Percentiles rank a stretch among this genome's conserved stretches.
These are phyloP conservation scores for Cladophialophora yegresii DNA, from an alignment of 2,329 filamentous ascomycete genomes.

Conservation along the genomic window DNA sequence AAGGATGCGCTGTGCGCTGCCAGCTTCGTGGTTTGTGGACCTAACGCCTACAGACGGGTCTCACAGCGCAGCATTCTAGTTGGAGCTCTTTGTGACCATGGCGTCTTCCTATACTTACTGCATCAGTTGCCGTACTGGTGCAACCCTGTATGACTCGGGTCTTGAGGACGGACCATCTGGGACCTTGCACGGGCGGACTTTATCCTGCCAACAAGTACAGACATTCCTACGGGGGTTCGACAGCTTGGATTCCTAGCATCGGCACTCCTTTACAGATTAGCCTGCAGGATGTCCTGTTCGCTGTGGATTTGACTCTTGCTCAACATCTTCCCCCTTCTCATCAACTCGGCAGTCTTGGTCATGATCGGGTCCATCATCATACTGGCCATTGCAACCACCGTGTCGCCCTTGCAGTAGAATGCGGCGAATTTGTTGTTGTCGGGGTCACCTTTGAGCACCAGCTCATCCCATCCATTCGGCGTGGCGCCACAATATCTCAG, in stretches of 20 bases:
- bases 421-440: conserved; percentile 81
- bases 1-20: no score
- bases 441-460: conserved; percentile 75
- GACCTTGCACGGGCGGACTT: background rate
- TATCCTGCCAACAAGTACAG: no score
- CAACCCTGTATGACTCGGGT: no score
- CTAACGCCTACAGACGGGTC: no score
- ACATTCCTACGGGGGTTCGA: background rate
- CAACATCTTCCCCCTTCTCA: conserved; percentile 80
- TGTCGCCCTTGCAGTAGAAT: conserved; percentile 84
- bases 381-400: conserved; percentile 82
- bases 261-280: conserved; percentile 36
- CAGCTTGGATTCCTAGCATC: background rate
- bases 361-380: conserved; percentile 91
- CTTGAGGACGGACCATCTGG: no score
- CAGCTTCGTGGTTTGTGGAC: no score
- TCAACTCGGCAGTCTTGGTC: conserved; percentile 78
- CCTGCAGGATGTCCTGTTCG: conserved; percentile 47
- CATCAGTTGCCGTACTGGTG: no score
- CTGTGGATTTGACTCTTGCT: conserved; percentile 72
- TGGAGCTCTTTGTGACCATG: no score
- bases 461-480: conserved; percentile 76
- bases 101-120: no score
- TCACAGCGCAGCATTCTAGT: no score
- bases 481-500: conserved; percentile 93